Evolutionary conservation across 2,329 filamentous ascomycete genomes (phyloP), one percentile per base, ranked within the genome.

Genomic region (Raffaelea deltoideospora): DNA sequence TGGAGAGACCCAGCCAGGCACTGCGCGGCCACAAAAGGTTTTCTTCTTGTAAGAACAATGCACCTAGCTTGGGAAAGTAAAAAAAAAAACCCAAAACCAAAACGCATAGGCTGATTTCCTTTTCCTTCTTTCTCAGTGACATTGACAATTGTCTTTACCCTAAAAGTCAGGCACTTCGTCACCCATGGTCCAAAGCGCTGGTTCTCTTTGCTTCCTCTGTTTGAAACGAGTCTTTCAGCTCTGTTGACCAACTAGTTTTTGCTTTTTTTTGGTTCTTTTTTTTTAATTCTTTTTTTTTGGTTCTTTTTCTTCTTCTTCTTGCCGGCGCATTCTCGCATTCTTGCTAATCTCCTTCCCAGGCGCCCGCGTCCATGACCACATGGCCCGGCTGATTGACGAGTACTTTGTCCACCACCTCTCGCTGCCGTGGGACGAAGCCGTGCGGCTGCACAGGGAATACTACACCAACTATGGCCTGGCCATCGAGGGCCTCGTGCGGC

Each of bases 121-220:
- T 13, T 28, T 15, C 27, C 1, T 5, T 13, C 14, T 10, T 11
- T 76, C 73, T n/a, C 57, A 96, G 95, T 53, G 90, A 98, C 54
- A 96, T 98, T 52, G 90, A 98, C 66, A 98, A 98, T 53, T 98
- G 92, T 59, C 72, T 96, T 38, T 96, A 95, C 52, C 76, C 87
- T 1, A 86, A 79, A 59, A 87, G 83, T 86, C 52, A 58, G 70
- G n/a, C n/a, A n/a, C n/a, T n/a, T n/a, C n/a, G n/a, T n/a, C n/a
- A n/a, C n/a, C n/a, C n/a, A n/a, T 54, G 4, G 15, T 7, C 29
- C 8, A 15, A 11, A 24, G 10, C 2, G 9, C 2, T 6, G 1
- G 17, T 20, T 30, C 27, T 13, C 11, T 9, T 5, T 17, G 7
- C 14, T 10, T 17, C 10, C 3, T 3, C 15, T 15, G 21, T 24